A percentile compares a stretch with the other conserved stretches of the same genome.
phyloP scores from a whole-genome alignment of 2,329 filamentous ascomycete species.

The Fusarium tricinctum region DNA sequence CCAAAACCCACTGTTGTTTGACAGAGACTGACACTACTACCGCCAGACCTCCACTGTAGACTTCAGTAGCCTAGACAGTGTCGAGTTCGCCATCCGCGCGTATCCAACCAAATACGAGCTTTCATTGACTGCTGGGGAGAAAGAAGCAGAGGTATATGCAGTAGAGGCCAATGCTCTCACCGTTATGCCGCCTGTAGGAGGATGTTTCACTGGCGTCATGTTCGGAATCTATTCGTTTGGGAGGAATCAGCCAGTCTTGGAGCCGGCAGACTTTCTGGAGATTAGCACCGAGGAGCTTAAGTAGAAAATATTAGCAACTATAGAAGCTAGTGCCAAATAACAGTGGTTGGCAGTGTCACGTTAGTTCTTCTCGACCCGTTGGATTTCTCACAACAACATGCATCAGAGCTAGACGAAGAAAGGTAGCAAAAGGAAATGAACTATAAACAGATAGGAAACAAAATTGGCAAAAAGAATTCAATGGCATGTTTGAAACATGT shows the following conservation, averaged over 20 bases:
- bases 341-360: no score
- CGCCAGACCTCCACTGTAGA: not conserved
- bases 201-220: slow-evolving; percentile 44
- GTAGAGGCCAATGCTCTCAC: slow-evolving; percentile 26
- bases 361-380: no score
- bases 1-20: rapidly evolving
- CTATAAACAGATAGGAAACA: no score
- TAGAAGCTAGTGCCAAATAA: no score
- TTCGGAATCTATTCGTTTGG: slow-evolving; percentile 46
- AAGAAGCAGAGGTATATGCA: not conserved
- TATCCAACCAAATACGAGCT: slow-evolving; percentile 21
- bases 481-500: slow-evolving; percentile 6
- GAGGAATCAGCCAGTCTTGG: slow-evolving; percentile 38
- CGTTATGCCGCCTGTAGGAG: slow-evolving; percentile 34
- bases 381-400: no score
- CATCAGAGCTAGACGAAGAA: no score
- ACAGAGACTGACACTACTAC: not conserved
- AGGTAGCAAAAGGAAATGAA: not conserved
- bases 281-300: slow-evolving; percentile 2
- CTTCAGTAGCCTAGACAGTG: not conserved
- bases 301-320: not conserved
- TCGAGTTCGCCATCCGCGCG: slow-evolving; percentile 6
- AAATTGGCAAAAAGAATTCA: not conserved
- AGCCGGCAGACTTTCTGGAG: slow-evolving; percentile 22
- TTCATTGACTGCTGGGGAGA: not conserved